Base-by-base conservation (phyloP, 108 stramenopile species). In the Skeletonema potamos region DNA sequence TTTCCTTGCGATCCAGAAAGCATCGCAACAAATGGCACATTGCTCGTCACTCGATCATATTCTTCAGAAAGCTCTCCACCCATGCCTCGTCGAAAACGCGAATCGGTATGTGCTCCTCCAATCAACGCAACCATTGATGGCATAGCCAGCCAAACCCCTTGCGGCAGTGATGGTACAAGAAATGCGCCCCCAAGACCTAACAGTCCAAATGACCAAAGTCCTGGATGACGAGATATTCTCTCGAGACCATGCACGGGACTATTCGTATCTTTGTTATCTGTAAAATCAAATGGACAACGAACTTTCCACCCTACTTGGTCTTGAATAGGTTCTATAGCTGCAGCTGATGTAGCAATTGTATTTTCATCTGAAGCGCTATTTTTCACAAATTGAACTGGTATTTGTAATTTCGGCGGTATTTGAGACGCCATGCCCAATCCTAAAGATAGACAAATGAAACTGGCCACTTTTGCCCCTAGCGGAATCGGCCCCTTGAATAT, bases 251-350 rank as follows among this genome's bases (percentile, higher is more conserved):
- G 71, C 13, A 89, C 46, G 27, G 33, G 46, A 12, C 41, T 43
- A 34, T 60, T 55, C 0, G 11, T 54, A 28, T 78, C 32, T 58
- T 70, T 56, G 18, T 70, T 76, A 51, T 76, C 89, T 3, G 87
- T 74, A 68, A 97, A 95, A 80, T 97, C 96, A 62, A 95, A 93
- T 4, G 96, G 96, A 78, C 96, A 97, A 24, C 92, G 89, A 32
- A 96, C 89, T 80, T 96, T 89, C 70, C 86, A 83, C 4, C 64
- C 76, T 55, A 54, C 66, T 54, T n/a, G n/a, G 24, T 4, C 7
- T 6, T 3, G 24, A 32, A 0, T 29, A 1, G 57, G 55, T 8
- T 30, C 36, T n/a, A 27, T 24, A 28, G 26, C 30, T 36, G 54
- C 30, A 17, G 63, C 17, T 39, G 39, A 54, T 0, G 67, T 34